Base-by-base conservation (phyloP, 345 rosid genomes). In the Rhizophora mangle region DNA sequence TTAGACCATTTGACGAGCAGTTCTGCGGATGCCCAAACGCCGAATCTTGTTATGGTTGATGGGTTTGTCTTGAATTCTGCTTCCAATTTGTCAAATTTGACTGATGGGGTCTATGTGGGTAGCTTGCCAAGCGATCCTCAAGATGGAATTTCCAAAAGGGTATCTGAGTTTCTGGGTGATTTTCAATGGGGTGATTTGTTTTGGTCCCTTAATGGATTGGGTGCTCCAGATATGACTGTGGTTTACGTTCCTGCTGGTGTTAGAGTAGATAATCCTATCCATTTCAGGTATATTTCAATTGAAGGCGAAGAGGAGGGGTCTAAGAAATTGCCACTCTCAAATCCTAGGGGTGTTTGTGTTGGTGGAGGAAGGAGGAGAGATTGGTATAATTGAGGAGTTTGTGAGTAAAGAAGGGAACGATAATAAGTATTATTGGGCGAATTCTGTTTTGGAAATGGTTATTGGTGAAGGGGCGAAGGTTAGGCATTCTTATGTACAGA, bases 151-250 rank as follows among this genome's bases (percentile, higher is more conserved):
- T 34, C 78, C 39, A 72, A 82, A 67, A 83, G 84, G 84, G 79
- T 90, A 8, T 80, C 64, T 20, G 85, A 82, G 6, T 75, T 82
- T 46, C 49, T 81, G 8, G 76, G 86, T 19, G 83, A 85, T 80
- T 95, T 84, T 52, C 85, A 86, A 27, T 83, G 81, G 63, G 97
- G 96, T 65, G 96, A 95, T 79, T 60, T 95, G 75, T 95, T 90
- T 54, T 92, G 93, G 97, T 91, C 93, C 8, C 76, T 95, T 68
- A 95, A 94, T 72, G 96, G 97, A 16, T 65, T 92, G 60, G 96
- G 99, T 9, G 92, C 97, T 3, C 96, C 93, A 11, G 97, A 90
- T 87, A 79, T 87, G 81, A 84, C 81, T 26, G 88, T 95, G 47
- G 62, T 95, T 76, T 92, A 95, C 46, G 97, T 95, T 73, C 96